Percentiles rank a stretch among this genome's conserved stretches.
phyloP scores from a whole-genome alignment of 1,284 basidiomycete species.

The Ganoderma sinense region DNA sequence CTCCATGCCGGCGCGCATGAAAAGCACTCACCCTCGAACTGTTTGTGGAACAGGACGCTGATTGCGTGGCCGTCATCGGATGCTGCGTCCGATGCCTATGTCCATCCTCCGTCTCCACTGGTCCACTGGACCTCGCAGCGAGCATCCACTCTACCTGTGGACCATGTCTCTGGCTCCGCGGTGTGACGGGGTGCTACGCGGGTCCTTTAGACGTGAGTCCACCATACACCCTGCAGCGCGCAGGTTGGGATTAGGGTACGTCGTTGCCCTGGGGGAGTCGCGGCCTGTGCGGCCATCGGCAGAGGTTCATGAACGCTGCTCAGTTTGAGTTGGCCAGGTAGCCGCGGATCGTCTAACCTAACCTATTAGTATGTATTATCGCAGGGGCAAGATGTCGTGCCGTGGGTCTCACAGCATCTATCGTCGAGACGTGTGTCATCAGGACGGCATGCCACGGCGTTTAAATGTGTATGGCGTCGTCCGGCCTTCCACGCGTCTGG shows the following conservation, averaged over 20 bases:
- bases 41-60: slow-evolving; percentile 2
- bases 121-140: neutral
- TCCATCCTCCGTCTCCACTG: neutral
- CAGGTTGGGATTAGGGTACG: neutral
- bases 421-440: neutral
- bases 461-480: neutral
- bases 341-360: slow-evolving; percentile 5
- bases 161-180: neutral
- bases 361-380: neutral
- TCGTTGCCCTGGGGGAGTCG: neutral
- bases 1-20: neutral
- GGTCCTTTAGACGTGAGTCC: neutral
- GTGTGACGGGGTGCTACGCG: neutral
- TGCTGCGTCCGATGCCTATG: neutral
- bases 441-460: neutral
- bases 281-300: neutral
- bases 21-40: slow-evolving; percentile 21
- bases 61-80: neutral
- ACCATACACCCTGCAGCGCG: neutral
- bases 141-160: neutral
- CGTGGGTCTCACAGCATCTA: neutral
- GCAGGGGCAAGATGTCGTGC: neutral
- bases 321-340: slow-evolving; percentile 14
- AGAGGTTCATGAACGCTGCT: slow-evolving; percentile 8
- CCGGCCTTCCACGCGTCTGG: neutral